phyloP scores from a whole-genome alignment of 1,284 basidiomycete species.

The Ustilago nuda region DNA sequence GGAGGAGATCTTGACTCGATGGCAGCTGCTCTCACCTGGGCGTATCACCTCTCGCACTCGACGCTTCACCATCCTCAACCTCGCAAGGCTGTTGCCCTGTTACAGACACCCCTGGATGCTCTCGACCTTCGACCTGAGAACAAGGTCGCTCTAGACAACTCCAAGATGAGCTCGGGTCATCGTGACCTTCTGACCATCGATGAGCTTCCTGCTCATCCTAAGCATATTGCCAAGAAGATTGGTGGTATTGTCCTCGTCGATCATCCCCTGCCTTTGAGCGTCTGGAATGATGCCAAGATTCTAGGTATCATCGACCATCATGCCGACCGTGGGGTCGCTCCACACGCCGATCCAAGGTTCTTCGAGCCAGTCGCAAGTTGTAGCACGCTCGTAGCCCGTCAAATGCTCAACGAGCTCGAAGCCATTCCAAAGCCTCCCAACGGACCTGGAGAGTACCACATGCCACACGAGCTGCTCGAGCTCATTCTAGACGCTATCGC shows the following conservation, averaged over 20 bases:
- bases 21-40: constrained; percentile 61
- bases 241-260: constrained; percentile 69
- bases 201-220: constrained; percentile 68
- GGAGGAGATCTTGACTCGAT: constrained; percentile 69
- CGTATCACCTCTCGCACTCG: constrained; percentile 63
- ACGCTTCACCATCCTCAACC: constrained; percentile 37
- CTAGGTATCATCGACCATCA: constrained; percentile 69
- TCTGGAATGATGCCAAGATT: constrained; percentile 59
- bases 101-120: constrained; percentile 65
- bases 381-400: constrained; percentile 63
- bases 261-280: constrained; percentile 66
- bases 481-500: constrained; percentile 63
- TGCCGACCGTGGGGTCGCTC: constrained; percentile 63
- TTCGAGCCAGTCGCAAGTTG: constrained; percentile 64
- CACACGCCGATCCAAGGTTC: constrained; percentile 61
- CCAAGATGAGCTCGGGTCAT: constrained; percentile 67
- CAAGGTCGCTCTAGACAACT: constrained; percentile 64
- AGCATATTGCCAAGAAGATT: constrained; percentile 59
- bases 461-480: constrained; percentile 64
- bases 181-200: constrained; percentile 70
- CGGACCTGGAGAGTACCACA: constrained; percentile 54
- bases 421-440: constrained; percentile 28
- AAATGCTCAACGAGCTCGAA: constrained; percentile 65
- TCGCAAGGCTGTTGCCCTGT: constrained; percentile 55
- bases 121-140: constrained; percentile 70